Conservation (phyloP, 2,329 filamentous ascomycete genomes). For the Apiospora sp. region DNA sequence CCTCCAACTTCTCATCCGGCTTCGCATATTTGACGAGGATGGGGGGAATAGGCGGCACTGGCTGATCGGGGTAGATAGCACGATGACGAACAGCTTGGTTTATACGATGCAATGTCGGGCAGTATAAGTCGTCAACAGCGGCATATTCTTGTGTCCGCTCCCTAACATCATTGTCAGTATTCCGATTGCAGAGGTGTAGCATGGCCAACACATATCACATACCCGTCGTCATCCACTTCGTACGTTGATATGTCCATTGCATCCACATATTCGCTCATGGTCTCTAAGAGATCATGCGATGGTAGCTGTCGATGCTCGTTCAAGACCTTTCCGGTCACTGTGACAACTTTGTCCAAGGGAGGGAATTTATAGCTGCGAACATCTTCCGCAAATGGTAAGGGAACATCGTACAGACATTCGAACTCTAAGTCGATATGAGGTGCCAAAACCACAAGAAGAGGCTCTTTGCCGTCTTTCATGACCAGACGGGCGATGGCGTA, state of each 20-base stretch:
- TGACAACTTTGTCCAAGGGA: slow-evolving; percentile 85
- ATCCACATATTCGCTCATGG: slow-evolving; percentile 93
- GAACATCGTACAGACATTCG: slow-evolving; percentile 88
- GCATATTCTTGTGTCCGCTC: slow-evolving; percentile 68
- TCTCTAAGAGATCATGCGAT: slow-evolving; percentile 72
- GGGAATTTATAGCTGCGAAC: slow-evolving; percentile 91
- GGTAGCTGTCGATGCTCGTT: slow-evolving; percentile 86
- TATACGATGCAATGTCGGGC: slow-evolving; percentile 86
- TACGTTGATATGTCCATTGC: slow-evolving; percentile 84
- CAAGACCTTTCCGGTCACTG: slow-evolving; percentile 81
- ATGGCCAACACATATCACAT: slow-evolving; percentile 36
- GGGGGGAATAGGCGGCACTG: slow-evolving; percentile 67
- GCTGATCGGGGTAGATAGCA: slow-evolving; percentile 75
- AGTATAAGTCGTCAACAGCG: slow-evolving; percentile 81
- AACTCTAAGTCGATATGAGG: slow-evolving; percentile 81
- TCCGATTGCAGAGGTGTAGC: slow-evolving; percentile 35
- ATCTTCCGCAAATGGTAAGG: slow-evolving; percentile 93
- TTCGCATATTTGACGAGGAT: slow-evolving; percentile 76
- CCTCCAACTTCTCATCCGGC: slow-evolving; percentile 72
- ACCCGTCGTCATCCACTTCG: slow-evolving; percentile 79
- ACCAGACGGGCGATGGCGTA: slow-evolving; percentile 90
- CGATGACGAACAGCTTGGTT: slow-evolving; percentile 85
- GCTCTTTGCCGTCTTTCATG: slow-evolving; percentile 81
- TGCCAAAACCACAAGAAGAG: slow-evolving; percentile 78
- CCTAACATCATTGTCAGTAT: slow-evolving; percentile 40